Conservation (phyloP, 768 basidiomycete species). For the Termitomyces sp. region DNA sequence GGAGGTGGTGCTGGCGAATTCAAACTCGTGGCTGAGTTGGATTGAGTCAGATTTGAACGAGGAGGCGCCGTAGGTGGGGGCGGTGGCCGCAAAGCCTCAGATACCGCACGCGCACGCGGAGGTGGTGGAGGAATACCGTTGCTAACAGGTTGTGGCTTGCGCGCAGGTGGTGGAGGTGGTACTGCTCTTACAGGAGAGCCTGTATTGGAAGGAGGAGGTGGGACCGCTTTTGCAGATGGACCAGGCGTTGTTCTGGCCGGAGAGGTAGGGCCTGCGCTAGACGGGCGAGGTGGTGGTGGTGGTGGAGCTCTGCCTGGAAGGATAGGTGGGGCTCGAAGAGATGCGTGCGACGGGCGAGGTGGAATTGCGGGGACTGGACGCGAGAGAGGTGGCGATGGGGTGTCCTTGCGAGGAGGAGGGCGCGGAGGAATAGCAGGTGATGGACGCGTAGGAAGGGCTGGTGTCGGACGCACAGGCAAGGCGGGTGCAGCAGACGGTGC, state of each 20-base stretch:
- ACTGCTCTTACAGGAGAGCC: slow-evolving; percentile 22
- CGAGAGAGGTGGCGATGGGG: slow-evolving; percentile 19
- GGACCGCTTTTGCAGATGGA: slow-evolving; percentile 23
- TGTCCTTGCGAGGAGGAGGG: slow-evolving; percentile 31
- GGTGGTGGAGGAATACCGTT: slow-evolving; percentile 29
- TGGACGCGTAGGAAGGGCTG: slow-evolving; percentile 11
- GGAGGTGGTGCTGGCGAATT: slow-evolving; percentile 12
- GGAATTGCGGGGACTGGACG: slow-evolving; percentile 29
- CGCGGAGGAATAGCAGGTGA: slow-evolving; percentile 7
- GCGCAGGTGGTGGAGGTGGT: slow-evolving; percentile 34
- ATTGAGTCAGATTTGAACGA: slow-evolving; percentile 25
- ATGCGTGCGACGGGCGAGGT: slow-evolving; percentile 18
- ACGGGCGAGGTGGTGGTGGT: slow-evolving; percentile 43
- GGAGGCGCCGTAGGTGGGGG: slow-evolving; percentile 26
- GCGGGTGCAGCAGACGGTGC: slow-evolving; percentile 26
- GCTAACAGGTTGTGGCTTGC: slow-evolving; percentile 27
- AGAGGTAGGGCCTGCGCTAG: slow-evolving; percentile 26
- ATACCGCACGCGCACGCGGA: slow-evolving; percentile 39
- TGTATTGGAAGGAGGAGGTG: slow-evolving; percentile 20
- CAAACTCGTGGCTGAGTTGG: slow-evolving; percentile 5
- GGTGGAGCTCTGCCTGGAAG: slow-evolving; percentile 25
- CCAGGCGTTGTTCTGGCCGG: slow-evolving; percentile 29
- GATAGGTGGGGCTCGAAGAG: slow-evolving; percentile 24
- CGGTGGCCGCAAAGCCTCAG: slow-evolving; percentile 32
- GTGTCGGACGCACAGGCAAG: slow-evolving; percentile 26